These are phyloP conservation scores for Fusarium compactum DNA, from an alignment of 2,329 filamentous ascomycete genomes.

Conservation along the genomic window DNA sequence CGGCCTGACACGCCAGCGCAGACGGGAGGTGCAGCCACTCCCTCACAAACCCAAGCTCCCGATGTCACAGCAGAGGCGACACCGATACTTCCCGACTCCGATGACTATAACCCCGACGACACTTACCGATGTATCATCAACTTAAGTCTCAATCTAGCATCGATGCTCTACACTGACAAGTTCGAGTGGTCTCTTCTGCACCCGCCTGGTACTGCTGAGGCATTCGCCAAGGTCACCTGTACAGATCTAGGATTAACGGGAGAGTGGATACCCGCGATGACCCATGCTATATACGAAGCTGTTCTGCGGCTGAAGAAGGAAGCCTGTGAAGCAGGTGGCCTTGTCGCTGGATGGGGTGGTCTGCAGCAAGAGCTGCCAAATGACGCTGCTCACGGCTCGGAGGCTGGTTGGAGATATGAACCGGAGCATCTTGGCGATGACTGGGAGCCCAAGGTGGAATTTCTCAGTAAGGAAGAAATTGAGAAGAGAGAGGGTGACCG, in stretches of 20 bases:
- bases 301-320: slow-evolving; percentile 95
- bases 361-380: slow-evolving; percentile 79
- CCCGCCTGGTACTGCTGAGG: slow-evolving; percentile 89
- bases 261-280: slow-evolving; percentile 94
- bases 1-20: slow-evolving; percentile 69
- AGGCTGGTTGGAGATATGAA: slow-evolving; percentile 96
- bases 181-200: slow-evolving; percentile 98
- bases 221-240: slow-evolving; percentile 92
- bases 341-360: slow-evolving; percentile 79
- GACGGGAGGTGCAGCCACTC: slow-evolving; percentile 64
- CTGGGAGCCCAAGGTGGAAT: slow-evolving; percentile 86
- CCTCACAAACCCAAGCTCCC: slow-evolving; percentile 57
- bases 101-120: slow-evolving; percentile 89
- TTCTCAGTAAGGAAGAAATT: slow-evolving; percentile 93
- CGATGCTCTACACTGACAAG: slow-evolving; percentile 93
- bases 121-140: slow-evolving; percentile 94
- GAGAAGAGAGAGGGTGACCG: slow-evolving; percentile 96
- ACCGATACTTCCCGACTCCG: slow-evolving; percentile 70
- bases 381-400: slow-evolving; percentile 82
- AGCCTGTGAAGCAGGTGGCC: slow-evolving; percentile 88
- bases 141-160: slow-evolving; percentile 90
- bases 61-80: slow-evolving; percentile 78
- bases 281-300: slow-evolving; percentile 96
- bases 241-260: slow-evolving; percentile 89
- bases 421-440: slow-evolving; percentile 87